Conservation (phyloP, 345 rosid species). For the Moricandia arvensis region DNA sequence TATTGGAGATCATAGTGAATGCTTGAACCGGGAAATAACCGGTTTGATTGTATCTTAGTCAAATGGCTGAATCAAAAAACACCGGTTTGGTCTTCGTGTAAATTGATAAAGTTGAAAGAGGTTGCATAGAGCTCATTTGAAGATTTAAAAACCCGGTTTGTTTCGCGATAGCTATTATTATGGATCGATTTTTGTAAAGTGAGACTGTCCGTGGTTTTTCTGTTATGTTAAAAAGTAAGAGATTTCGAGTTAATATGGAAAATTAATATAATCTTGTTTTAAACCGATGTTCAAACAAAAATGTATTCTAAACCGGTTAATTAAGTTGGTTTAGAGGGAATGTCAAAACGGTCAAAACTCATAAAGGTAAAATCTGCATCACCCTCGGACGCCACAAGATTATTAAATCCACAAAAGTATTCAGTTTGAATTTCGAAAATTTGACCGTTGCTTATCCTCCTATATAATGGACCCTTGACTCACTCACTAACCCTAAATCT, state of each 20-base stretch:
- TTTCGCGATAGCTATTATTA: not conserved
- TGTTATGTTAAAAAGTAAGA: not conserved
- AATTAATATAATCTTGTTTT: not conserved
- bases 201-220: not conserved
- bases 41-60: constrained; percentile 6
- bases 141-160: constrained; percentile 2
- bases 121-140: not conserved
- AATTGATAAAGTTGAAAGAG: constrained; percentile 16
- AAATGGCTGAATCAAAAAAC: not conserved
- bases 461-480: too few species aligned
- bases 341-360: not conserved
- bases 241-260: not conserved
- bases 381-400: constrained; percentile 9
- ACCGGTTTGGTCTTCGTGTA: constrained; percentile 25
- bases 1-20: constrained; percentile 68
- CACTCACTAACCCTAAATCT: not conserved
- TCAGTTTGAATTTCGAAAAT: constrained; percentile 19
- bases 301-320: not conserved
- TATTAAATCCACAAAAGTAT: constrained; percentile 8
- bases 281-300: not conserved
- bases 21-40: constrained; percentile 30
- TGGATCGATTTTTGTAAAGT: not conserved
- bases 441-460: constrained; percentile 17
- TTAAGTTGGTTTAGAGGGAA: not conserved
- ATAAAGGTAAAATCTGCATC: not conserved